phyloP scores from a whole-genome alignment of 164 flowering plant species.

The Nymphaea thermarum region DNA sequence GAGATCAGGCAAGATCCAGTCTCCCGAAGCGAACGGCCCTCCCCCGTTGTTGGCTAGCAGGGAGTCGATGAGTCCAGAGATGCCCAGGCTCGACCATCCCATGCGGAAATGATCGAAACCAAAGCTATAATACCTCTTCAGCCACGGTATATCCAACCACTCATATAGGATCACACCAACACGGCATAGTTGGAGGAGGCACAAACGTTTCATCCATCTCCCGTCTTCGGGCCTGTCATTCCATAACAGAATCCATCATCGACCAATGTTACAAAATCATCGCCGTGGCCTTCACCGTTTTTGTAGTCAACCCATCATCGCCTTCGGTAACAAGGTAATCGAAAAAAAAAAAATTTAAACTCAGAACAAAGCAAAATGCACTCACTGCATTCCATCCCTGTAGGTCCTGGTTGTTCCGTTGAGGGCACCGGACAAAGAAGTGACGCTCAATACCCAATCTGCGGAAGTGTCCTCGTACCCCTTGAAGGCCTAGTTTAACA shows the following conservation, averaged over 20 bases:
- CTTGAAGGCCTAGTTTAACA: constrained; percentile 48
- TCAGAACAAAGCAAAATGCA: constrained; percentile 3
- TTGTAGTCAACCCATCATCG: neutral
- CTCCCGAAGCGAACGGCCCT: constrained; percentile 92
- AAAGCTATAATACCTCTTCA: constrained; percentile 76
- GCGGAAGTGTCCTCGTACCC: constrained; percentile 76
- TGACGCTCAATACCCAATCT: constrained; percentile 87
- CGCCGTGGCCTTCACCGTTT: neutral
- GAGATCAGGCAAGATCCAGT: constrained; percentile 96
- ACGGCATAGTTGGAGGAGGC: constrained; percentile 72
- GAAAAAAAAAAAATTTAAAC: neutral
- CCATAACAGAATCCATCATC: neutral
- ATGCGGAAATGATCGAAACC: constrained; percentile 93
- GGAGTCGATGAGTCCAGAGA: constrained; percentile 74
- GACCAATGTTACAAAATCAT: neutral
- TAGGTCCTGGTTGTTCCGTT: constrained; percentile 96
- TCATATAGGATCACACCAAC: constrained; percentile 73
- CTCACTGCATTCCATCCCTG: constrained; percentile 96
- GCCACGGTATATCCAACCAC: constrained; percentile 78
- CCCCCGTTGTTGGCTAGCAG: constrained; percentile 51
- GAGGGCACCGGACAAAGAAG: constrained; percentile 90
- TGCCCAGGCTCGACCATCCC: constrained; percentile 69
- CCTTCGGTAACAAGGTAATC: neutral
- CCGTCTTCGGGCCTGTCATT: constrained; percentile 73
- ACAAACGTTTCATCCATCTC: constrained; percentile 58